Conservation (phyloP, 2,329 filamentous ascomycete species). For the Fusarium xylarioides region DNA sequence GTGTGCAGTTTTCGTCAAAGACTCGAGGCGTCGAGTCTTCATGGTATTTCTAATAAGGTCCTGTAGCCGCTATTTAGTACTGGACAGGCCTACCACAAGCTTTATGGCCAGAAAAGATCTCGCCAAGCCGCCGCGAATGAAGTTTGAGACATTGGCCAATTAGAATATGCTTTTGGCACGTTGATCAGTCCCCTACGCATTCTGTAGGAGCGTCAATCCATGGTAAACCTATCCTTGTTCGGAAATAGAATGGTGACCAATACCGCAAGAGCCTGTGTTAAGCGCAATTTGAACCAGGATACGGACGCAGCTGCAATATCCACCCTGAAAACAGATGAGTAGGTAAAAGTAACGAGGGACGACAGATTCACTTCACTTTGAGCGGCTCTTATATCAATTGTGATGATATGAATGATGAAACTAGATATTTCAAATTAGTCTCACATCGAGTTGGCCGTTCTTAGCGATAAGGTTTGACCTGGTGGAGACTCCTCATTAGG, state of each 20-base stretch:
- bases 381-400: neutral
- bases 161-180: slow-evolving; percentile 27
- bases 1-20: neutral
- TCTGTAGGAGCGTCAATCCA: neutral
- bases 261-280: neutral
- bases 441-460: neutral
- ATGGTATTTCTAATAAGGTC: slow-evolving; percentile 2
- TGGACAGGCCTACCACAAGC: slow-evolving; percentile 4
- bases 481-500: neutral
- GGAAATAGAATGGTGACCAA: slow-evolving; percentile 2
- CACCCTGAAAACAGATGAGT: neutral
- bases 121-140: slow-evolving; percentile 24
- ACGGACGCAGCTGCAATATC: neutral
- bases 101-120: slow-evolving; percentile 16
- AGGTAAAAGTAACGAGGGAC: neutral
- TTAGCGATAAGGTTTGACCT: slow-evolving; percentile 4
- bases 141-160: slow-evolving; percentile 29
- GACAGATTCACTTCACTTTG: neutral
- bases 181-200: slow-evolving; percentile 20
- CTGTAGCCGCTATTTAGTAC: slow-evolving; percentile 5
- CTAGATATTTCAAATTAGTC: neutral
- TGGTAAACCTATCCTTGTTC: neutral
- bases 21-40: neutral
- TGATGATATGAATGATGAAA: neutral
- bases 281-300: slow-evolving; percentile 14